Evolutionary conservation across 768 basidiomycete species (phyloP), one percentile per base, ranked within the genome.

Genomic region (Boletellus emodensis): DNA sequence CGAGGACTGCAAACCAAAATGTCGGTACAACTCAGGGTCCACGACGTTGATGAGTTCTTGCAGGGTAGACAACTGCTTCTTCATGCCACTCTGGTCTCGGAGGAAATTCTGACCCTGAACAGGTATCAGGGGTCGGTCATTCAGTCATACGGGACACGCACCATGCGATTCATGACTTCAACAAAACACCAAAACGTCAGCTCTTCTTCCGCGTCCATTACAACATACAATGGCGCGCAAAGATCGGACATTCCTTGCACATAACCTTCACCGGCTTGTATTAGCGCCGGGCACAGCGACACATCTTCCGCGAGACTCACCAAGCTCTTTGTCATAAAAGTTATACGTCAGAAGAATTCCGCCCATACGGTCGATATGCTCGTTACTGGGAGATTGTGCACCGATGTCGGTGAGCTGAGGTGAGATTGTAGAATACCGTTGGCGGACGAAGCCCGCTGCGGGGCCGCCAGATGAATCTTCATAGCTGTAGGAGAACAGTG

Each of bases 211-310:
- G 83, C 89, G 46, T 79, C 84, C 80, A 90, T 85, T 14, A 94
- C 90, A 22, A 98, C 85, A 62, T 97, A 98, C 6, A 98, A 71
- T 12, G 96, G 96, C 4, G 91, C 87, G 59, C 90, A 90, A 13
- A 99, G 79, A 69, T 99, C 96, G 3, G 90, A 93, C 96, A 98
- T 98, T 30, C 96, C 96, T 69, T 98, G 96, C 5, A 98, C 96
- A 66, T 98, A 97, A 26, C 94, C 93, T 87, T 53, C 49, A 48
- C 44, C 34, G n/a, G 48, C 43, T 11, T 3, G 34, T 15, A 38
- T 71, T 51, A 68, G 55, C 39, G 47, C 17, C 33, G 36, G 13
- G 37, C 1, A 20, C 4, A 26, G 40, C 43, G 22, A 15, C 18
- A 20, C 15, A 38, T 32, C 37, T 28, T 34, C 37, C 20, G 26